Base-by-base conservation (phyloP, 2,329 filamentous ascomycete genomes). In the Cladorrhinum sp. region DNA sequence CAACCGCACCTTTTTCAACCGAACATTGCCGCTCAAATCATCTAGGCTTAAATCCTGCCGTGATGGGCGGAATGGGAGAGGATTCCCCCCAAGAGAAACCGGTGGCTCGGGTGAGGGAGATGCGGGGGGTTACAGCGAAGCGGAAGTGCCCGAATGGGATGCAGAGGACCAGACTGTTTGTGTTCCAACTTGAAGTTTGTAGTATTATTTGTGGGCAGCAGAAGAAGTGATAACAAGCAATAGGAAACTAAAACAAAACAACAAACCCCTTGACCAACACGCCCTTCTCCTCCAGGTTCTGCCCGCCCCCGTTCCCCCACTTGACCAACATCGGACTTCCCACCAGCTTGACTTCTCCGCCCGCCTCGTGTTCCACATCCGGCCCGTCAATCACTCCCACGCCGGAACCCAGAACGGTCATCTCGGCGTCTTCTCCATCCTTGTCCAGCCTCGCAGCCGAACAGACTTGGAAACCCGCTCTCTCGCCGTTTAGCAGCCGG, bases 241-340 rank as follows among this genome's bases (percentile, higher is more conserved):
- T n/a, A n/a, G n/a, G n/a, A n/a, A n/a, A n/a, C n/a, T n/a, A 56
- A 48, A 42, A 46, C 55, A 57, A 24, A 36, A 57, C 55, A 33
- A 50, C 55, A 57, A 57, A 57, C n/a, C 42, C 55, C n/a, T 18
- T 42, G 9, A 57, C 42, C 55, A 57, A 18, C 1, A 57, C 55
- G 3, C n/a, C 33, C 55, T 36, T 39, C 55, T 57, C 21, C n/a
- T 36, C 55, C 12, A 57, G 46, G 16, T 57, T 36, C 55, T 33
- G 23, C 3, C 55, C 55, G 10, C 55, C 55, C 9, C 21, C 55
- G 21, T 57, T 30, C 18, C 55, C 55, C 26, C 14, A 57, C 36
- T 57, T 57, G 54, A 57, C 21, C 36, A 57, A 6, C 33, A 57
- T 57, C 12, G 54, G 54, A 42, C 30, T 46, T 3, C 54, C 54